These are phyloP conservation scores for Phytopythium aichiense DNA, from an alignment of 352 stramenopile species.

Conservation along the genomic window DNA sequence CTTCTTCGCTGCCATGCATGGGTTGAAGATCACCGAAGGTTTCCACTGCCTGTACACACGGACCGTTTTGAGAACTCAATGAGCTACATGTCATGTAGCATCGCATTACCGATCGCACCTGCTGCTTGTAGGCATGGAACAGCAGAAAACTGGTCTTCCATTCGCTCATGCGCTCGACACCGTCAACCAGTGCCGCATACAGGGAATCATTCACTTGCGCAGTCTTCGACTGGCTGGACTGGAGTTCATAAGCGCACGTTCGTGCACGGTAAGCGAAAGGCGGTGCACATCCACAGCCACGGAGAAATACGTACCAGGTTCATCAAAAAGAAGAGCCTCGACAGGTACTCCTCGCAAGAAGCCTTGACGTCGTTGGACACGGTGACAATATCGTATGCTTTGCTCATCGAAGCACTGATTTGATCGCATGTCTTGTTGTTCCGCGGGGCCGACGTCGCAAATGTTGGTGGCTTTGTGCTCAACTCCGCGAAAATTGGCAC, in stretches of 20 bases:
- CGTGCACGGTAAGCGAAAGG: background rate
- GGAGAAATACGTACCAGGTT: conserved; percentile 29
- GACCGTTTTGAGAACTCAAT: background rate
- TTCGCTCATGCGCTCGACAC: conserved; percentile 28
- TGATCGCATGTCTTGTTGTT: background rate
- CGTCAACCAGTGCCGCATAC: conserved; percentile 26
- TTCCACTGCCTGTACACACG: conserved; percentile 15
- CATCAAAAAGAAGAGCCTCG: conserved; percentile 28
- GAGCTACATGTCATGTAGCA: too few species aligned
- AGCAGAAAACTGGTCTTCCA: conserved; percentile 64
- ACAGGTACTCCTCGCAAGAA: conserved; percentile 31
- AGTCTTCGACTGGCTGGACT: conserved; percentile 1
- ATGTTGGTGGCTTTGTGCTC: conserved; percentile 23
- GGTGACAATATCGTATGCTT: conserved; percentile 14
- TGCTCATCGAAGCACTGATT: background rate
- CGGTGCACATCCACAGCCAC: background rate
- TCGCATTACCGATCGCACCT: conserved; percentile 15
- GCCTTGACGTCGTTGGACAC: conserved; percentile 17
- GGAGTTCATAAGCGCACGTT: background rate
- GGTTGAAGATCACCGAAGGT: conserved; percentile 25
- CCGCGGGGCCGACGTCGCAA: background rate
- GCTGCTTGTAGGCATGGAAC: conserved; percentile 54
- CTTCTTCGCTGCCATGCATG: conserved; percentile 8
- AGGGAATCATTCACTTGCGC: background rate
- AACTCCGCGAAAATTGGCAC: conserved; percentile 51